Percentiles rank a stretch among this genome's conserved stretches.
Conservation (phyloP, 805 yeast genomes). For the Lipomyces mesembrius region DNA sequence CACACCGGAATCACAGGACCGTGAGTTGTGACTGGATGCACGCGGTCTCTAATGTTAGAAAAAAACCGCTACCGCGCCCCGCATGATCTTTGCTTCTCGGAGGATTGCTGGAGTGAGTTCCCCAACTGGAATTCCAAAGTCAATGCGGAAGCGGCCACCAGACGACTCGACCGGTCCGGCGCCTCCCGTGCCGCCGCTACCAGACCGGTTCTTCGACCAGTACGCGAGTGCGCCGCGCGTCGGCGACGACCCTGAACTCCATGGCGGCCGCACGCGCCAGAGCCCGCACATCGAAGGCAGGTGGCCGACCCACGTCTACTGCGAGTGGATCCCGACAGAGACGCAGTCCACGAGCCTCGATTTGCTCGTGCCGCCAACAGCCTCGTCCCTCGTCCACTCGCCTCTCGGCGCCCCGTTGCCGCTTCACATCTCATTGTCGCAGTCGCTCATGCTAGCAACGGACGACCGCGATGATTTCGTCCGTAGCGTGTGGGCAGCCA, state of each 20-base stretch:
- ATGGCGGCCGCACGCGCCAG: constrained; percentile 30
- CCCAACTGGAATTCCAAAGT: not conserved
- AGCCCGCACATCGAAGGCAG: constrained; percentile 24
- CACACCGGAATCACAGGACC: too few species aligned
- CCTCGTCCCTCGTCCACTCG: constrained; percentile 28
- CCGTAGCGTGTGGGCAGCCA: constrained; percentile 3
- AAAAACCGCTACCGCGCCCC: too few species aligned
- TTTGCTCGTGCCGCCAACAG: constrained; percentile 12
- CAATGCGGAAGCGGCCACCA: not conserved
- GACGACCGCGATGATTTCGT: constrained; percentile 19
- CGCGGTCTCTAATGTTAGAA: too few species aligned
- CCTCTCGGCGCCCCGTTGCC: constrained; percentile 27
- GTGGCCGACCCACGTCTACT: constrained; percentile 36
- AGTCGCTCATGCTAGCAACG: constrained; percentile 24
- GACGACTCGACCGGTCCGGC: not conserved
- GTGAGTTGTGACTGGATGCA: too few species aligned
- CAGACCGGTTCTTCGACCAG: constrained; percentile 28
- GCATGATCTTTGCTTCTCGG: too few species aligned
- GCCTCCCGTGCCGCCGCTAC: constrained; percentile 26
- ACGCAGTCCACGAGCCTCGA: constrained; percentile 10
- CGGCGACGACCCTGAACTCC: constrained; percentile 32
- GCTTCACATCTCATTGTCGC: constrained; percentile 33
- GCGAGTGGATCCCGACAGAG: constrained; percentile 28
- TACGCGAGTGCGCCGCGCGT: constrained; percentile 30
- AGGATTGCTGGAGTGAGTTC: too few species aligned